These are phyloP conservation scores for Penicillium turbatum DNA, from an alignment of 495 filamentous ascomycete genomes.

Conservation along the genomic window DNA sequence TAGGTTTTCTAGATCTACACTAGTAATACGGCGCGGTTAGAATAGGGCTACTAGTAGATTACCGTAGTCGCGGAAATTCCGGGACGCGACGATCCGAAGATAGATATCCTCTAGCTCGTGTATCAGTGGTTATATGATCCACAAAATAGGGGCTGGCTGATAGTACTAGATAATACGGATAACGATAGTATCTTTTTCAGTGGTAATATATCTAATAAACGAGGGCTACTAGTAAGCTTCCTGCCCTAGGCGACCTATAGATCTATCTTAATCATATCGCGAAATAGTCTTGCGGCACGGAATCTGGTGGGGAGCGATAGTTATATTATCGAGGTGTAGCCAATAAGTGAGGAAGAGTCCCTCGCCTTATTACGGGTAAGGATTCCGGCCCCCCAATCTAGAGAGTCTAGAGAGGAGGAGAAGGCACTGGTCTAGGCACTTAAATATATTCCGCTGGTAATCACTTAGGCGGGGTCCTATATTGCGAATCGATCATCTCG, in stretches of 20 bases:
- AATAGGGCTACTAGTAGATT: no score
- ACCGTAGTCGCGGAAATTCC: no score
- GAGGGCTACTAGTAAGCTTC: constrained; percentile 18
- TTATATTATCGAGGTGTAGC: constrained; percentile 23
- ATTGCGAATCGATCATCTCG: constrained; percentile 22
- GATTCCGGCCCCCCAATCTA: constrained; percentile 6
- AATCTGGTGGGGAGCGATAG: constrained; percentile 17
- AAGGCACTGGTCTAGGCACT: constrained; percentile 21
- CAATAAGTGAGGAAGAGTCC: constrained; percentile 25
- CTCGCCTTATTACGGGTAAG: constrained; percentile 9
- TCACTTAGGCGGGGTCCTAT: constrained; percentile 31
- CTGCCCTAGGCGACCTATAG: constrained; percentile 21
- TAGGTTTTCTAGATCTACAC: no score
- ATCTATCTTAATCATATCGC: constrained; percentile 30
- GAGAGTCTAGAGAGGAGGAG: constrained; percentile 11
- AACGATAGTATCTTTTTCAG: constrained; percentile 25
- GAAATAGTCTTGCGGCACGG: constrained; percentile 25
- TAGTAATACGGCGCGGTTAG: no score
- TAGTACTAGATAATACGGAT: no score
- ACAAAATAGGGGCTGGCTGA: no score
- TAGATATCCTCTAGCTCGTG: no score
- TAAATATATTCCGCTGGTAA: constrained; percentile 33
- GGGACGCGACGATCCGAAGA: no score
- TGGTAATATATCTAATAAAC: constrained; percentile 6
- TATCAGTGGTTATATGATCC: no score